Evolutionary conservation across 2,329 filamentous ascomycete genomes (phyloP).

Genomic region (Sarocladium strictum): DNA sequence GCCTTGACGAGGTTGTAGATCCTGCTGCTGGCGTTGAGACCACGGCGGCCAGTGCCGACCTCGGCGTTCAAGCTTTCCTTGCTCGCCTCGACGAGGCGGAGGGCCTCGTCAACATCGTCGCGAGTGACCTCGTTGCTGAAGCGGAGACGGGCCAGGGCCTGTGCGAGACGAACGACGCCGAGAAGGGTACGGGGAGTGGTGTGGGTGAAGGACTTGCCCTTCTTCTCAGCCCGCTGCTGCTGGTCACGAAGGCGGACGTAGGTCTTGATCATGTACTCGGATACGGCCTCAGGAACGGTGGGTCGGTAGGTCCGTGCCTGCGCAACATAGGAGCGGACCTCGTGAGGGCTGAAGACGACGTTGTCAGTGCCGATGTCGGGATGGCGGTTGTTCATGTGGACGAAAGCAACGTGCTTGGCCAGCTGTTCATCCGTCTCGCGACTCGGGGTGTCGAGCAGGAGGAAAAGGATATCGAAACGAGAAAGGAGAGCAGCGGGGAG

Average conservation of each 20-base stretch:
- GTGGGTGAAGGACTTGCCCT: slow-evolving; percentile 88
- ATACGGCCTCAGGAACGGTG: slow-evolving; percentile 74
- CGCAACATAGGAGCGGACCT: slow-evolving; percentile 94
- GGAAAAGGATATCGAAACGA: slow-evolving; percentile 94
- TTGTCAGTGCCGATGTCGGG: slow-evolving; percentile 60
- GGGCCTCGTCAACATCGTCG: slow-evolving; percentile 92
- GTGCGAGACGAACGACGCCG: slow-evolving; percentile 85
- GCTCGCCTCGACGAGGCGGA: slow-evolving; percentile 85
- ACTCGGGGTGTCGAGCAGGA: slow-evolving; percentile 89
- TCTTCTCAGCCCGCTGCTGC: slow-evolving; percentile 85
- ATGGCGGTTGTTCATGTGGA: slow-evolving; percentile 95
- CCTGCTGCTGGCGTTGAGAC: slow-evolving; percentile 76
- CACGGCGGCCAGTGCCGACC: slow-evolving; percentile 50
- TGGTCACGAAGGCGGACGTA: slow-evolving; percentile 92
- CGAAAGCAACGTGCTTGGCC: slow-evolving; percentile 89
- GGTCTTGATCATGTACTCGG: slow-evolving; percentile 94
- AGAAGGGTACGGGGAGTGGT: slow-evolving; percentile 91
- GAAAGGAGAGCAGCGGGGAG: slow-evolving; percentile 94
- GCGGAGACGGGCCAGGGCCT: slow-evolving; percentile 85
- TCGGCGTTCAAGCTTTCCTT: slow-evolving; percentile 85
- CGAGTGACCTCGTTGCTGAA: slow-evolving; percentile 81
- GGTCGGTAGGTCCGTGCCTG: slow-evolving; percentile 87
- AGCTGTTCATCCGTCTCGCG: slow-evolving; percentile 89
- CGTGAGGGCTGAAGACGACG: slow-evolving; percentile 83
- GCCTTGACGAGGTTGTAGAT: slow-evolving; percentile 93